Evolutionary conservation across 192 early-diverging fungal genomes (phyloP).

Genomic region (Podila horticola): DNA sequence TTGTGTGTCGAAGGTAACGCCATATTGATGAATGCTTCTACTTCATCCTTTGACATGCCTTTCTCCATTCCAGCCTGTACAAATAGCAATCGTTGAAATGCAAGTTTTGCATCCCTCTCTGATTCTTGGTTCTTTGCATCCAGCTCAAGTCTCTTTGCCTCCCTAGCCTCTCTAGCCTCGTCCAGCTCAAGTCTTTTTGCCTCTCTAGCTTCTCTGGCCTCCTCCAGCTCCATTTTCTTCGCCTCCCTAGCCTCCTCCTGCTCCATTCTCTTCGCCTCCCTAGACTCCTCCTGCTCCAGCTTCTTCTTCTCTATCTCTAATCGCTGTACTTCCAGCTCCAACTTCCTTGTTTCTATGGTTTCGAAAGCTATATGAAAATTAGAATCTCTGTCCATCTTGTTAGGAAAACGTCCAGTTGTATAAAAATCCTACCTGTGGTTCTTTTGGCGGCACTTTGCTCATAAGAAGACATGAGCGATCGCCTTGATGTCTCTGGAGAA

Average conservation of each 20-base stretch:
- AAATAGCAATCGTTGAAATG: slow-evolving; percentile 1
- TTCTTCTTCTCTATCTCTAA: neutral
- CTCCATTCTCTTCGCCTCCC: no score
- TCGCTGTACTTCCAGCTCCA: slow-evolving; percentile 7
- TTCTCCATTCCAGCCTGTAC: slow-evolving; percentile 8
- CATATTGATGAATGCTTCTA: neutral
- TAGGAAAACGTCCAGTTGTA: no score
- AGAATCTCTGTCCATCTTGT: neutral
- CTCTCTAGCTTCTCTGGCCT: neutral
- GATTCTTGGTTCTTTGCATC: neutral
- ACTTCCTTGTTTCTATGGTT: neutral
- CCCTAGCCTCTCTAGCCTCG: neutral
- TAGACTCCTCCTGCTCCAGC: slow-evolving; percentile 10
- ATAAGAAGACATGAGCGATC: neutral
- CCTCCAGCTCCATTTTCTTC: slow-evolving; percentile 1
- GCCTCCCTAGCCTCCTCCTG: neutral
- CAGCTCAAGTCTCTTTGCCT: slow-evolving; percentile 4
- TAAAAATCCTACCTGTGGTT: neutral
- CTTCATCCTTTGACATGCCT: neutral
- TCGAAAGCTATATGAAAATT: neutral
- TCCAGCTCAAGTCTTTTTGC: neutral
- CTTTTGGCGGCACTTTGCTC: neutral
- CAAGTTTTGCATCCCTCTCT: slow-evolving; percentile 5
- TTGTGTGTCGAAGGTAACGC: neutral
- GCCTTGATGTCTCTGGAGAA: neutral